Evolutionary conservation across 352 stramenopile genomes (phyloP).

Genomic region (Phytopythium cucurbitacearum): DNA sequence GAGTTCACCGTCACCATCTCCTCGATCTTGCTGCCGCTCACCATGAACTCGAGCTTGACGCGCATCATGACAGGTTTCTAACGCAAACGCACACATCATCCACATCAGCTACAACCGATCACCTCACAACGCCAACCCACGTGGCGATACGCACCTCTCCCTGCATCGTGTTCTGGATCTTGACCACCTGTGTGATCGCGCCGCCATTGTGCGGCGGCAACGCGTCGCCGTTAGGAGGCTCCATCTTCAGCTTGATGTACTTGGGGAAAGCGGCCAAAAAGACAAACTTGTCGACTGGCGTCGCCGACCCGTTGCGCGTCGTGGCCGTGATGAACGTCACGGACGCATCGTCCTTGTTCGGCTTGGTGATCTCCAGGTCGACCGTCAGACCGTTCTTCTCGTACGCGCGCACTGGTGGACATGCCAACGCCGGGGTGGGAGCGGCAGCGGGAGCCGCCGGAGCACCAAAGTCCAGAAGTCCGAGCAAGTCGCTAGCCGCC

Average conservation of each 20-base stretch:
- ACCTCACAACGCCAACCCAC: background rate
- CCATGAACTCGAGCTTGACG: conserved; percentile 79
- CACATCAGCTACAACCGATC: background rate
- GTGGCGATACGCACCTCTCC: conserved; percentile 59
- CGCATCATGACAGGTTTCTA: conserved; percentile 88
- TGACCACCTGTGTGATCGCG: conserved; percentile 92
- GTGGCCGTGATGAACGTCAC: conserved; percentile 91
- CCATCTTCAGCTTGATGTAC: conserved; percentile 98
- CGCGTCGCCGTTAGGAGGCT: conserved; percentile 91
- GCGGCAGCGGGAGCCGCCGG: conserved; percentile 11
- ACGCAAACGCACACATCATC: conserved; percentile 11
- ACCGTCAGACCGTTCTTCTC: conserved; percentile 95
- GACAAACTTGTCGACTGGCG: conserved; percentile 90
- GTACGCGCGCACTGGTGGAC: conserved; percentile 87
- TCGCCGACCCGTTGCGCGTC: conserved; percentile 89
- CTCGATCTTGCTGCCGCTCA: conserved; percentile 82
- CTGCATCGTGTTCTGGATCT: conserved; percentile 94
- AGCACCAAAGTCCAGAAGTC: conserved; percentile 74
- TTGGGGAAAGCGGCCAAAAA: conserved; percentile 96
- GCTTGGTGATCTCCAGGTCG: conserved; percentile 90
- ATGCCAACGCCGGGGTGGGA: conserved; percentile 24
- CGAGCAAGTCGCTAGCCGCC: conserved; percentile 44
- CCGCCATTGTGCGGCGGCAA: conserved; percentile 82
- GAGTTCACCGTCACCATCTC: conserved; percentile 79
- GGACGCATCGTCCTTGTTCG: conserved; percentile 89